Evolutionary conservation across 805 yeast genomes (phyloP).

Genomic region (Wickerhamomyces mucosus): DNA sequence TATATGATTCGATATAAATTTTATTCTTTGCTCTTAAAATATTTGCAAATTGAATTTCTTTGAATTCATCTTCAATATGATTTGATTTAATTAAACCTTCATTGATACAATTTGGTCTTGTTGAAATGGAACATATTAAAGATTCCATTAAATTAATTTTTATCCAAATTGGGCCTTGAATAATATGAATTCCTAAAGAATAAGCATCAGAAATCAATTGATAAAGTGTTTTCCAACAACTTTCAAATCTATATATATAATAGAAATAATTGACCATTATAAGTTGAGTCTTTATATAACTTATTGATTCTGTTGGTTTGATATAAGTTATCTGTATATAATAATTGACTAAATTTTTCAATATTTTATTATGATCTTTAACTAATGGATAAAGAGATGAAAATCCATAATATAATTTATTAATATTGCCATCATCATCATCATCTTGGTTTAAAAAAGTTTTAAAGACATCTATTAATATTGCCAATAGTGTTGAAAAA

Average conservation of each 20-base stretch:
- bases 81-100: constrained; percentile 4
- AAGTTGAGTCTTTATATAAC: constrained; percentile 13
- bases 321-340: constrained; percentile 13
- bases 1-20: constrained; percentile 7
- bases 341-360: constrained; percentile 3
- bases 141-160: constrained; percentile 14
- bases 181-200: constrained; percentile 12
- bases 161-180: constrained; percentile 14
- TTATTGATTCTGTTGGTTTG: constrained; percentile 10
- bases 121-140: constrained; percentile 7
- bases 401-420: no score
- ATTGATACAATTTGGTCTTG: constrained; percentile 14
- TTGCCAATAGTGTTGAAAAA: constrained; percentile 11
- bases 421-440: no score
- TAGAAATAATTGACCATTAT: constrained; percentile 13
- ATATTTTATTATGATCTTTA: neutral
- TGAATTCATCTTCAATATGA: constrained; percentile 5
- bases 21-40: constrained; percentile 12
- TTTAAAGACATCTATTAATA: constrained; percentile 15
- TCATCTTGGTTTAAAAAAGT: constrained; percentile 2
- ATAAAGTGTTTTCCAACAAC: constrained; percentile 16
- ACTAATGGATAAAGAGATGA: no score
- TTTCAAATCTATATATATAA: constrained; percentile 9
- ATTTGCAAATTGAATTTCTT: constrained; percentile 12
- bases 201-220: constrained; percentile 15